These are phyloP conservation scores for Petrea volubilis DNA, from an alignment of 257 asterid genomes.

Conservation along the genomic window DNA sequence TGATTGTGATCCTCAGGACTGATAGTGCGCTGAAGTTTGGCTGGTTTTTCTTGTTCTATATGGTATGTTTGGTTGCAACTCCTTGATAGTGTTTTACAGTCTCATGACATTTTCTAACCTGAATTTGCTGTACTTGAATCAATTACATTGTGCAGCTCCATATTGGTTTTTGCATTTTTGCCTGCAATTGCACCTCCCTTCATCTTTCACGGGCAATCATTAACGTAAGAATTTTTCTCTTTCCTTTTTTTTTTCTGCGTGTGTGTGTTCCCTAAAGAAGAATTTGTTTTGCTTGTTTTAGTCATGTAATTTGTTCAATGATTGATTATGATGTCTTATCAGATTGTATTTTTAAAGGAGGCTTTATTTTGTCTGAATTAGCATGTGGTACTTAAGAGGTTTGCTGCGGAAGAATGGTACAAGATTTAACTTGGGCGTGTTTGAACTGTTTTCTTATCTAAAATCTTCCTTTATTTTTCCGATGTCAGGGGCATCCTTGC, in stretches of 20 bases:
- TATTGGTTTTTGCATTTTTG: slow-evolving; percentile 89
- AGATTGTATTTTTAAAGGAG: not conserved
- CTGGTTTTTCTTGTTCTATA: slow-evolving; percentile 86
- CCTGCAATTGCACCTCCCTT: slow-evolving; percentile 99
- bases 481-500: slow-evolving; percentile 92
- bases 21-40: slow-evolving; percentile 95
- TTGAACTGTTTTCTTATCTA: not conserved
- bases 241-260: not conserved
- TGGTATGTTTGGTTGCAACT: slow-evolving; percentile 49
- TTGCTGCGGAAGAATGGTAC: not conserved
- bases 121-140: slow-evolving; percentile 13
- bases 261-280: not conserved
- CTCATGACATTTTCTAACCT: not conserved
- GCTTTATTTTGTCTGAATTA: not conserved
- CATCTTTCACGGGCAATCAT: slow-evolving; percentile 79
- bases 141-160: slow-evolving; percentile 68
- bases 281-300: slow-evolving; percentile 9
- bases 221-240: slow-evolving; percentile 59
- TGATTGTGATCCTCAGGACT: slow-evolving; percentile 57
- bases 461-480: slow-evolving; percentile 12
- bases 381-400: not conserved
- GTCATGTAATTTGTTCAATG: not conserved
- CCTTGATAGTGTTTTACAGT: not conserved
- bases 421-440: not conserved
- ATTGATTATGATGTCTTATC: not conserved